Evolutionary conservation across 164 flowering plant species (phyloP).

Genomic region (grape (Vitis vinifera)): ASM3070453v1 NC_081819.1:12970501-12971000

Average conservation of each 20-base stretch:
- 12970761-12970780: conserved; percentile 10
- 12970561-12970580: conserved; percentile 65
- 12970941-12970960: too few relatives aligned
- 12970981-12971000: too few relatives aligned
- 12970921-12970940: too few relatives aligned
- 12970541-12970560: conserved; percentile 76
- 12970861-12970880: conserved; percentile 92
- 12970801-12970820: conserved; percentile 6
- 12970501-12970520: conserved; percentile 33
- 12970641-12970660: conserved; percentile 90
- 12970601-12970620: conserved; percentile 55
- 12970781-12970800: conserved; percentile 9
- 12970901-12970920: not conserved
- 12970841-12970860: conserved; percentile 86
- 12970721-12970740: conserved; percentile 12
- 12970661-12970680: conserved; percentile 85
- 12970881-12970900: conserved; percentile 54
- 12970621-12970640: conserved; percentile 87
- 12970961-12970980: too few relatives aligned
- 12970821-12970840: conserved; percentile 35
- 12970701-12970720: conserved; percentile 23
- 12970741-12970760: conserved; percentile 18
- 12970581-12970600: conserved; percentile 68
- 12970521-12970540: conserved; percentile 88
- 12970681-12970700: conserved; percentile 61